Conservation (phyloP, 768 basidiomycete species). For the Peribolospora baueri region DNA sequence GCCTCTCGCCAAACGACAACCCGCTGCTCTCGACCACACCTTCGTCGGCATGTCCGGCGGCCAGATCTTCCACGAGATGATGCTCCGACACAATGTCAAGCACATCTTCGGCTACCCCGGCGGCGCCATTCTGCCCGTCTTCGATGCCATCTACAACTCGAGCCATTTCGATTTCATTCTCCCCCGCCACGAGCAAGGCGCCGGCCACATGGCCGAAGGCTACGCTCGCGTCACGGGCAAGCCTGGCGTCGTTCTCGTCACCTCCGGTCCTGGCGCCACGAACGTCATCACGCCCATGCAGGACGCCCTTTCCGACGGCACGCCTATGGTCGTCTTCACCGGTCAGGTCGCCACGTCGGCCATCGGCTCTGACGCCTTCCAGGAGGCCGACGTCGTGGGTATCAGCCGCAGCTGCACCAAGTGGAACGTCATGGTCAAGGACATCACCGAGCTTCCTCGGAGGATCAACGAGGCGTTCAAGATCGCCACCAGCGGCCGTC, state of each 20-base stretch:
- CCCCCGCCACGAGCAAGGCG: constrained; percentile 91
- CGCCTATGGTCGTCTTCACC: constrained; percentile 81
- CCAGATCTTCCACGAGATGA: constrained; percentile 99
- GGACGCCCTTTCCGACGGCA: constrained; percentile 80
- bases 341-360: constrained; percentile 98
- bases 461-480: constrained; percentile 98
- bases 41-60: constrained; percentile 90
- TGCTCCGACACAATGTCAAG: constrained; percentile 86
- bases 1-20: neutral
- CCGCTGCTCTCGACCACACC: constrained; percentile 32
- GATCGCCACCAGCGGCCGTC: constrained; percentile 87
- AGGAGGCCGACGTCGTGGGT: constrained; percentile 89
- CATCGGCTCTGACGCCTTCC: constrained; percentile 97
- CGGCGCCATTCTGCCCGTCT: constrained; percentile 84
- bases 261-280: constrained; percentile 91
- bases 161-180: constrained; percentile 71
- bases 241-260: constrained; percentile 92
- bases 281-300: constrained; percentile 97
- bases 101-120: constrained; percentile 96
- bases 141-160: constrained; percentile 95
- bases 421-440: constrained; percentile 99
- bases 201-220: constrained; percentile 92
- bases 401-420: constrained; percentile 95
- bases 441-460: constrained; percentile 75
- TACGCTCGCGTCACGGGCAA: constrained; percentile 94